phyloP scores from a whole-genome alignment of 1,284 basidiomycete genomes.

The Porodaedalea pini region DNA sequence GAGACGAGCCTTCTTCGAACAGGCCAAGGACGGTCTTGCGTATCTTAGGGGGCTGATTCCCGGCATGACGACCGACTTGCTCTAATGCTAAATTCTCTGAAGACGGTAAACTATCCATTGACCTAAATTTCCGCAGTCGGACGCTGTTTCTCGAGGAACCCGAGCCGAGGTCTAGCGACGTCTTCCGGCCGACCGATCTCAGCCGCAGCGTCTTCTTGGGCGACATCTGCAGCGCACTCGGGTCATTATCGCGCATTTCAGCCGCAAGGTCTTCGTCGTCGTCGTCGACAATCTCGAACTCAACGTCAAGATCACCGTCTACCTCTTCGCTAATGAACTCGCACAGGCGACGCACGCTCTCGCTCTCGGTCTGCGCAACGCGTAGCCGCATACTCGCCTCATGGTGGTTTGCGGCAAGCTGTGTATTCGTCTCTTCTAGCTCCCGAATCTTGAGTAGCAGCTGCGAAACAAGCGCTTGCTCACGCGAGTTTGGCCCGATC shows the following conservation, averaged over 20 bases:
- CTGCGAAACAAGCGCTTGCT: slow-evolving; percentile 64
- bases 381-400: slow-evolving; percentile 58
- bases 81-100: not conserved
- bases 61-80: slow-evolving; percentile 25
- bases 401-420: slow-evolving; percentile 65
- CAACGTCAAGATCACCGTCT: slow-evolving; percentile 37
- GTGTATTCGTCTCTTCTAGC: slow-evolving; percentile 69
- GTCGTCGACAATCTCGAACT: slow-evolving; percentile 38
- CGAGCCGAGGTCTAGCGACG: slow-evolving; percentile 11
- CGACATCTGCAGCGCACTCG: not conserved
- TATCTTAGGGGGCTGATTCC: not conserved
- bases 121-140: slow-evolving; percentile 13
- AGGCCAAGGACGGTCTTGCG: slow-evolving; percentile 64
- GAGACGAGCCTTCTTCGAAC: slow-evolving; percentile 41
- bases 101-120: slow-evolving; percentile 11
- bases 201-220: slow-evolving; percentile 6
- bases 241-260: slow-evolving; percentile 28
- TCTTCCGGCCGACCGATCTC: slow-evolving; percentile 12
- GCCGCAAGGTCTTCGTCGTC: slow-evolving; percentile 31
- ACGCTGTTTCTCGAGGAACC: not conserved
- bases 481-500: slow-evolving; percentile 21
- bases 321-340: slow-evolving; percentile 63
- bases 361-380: slow-evolving; percentile 67
- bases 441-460: slow-evolving; percentile 77
- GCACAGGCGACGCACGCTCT: slow-evolving; percentile 65